These are phyloP conservation scores for Blastomyces gilchristii DNA, from an alignment of 2,329 filamentous ascomycete species.

Conservation along the genomic window DNA sequence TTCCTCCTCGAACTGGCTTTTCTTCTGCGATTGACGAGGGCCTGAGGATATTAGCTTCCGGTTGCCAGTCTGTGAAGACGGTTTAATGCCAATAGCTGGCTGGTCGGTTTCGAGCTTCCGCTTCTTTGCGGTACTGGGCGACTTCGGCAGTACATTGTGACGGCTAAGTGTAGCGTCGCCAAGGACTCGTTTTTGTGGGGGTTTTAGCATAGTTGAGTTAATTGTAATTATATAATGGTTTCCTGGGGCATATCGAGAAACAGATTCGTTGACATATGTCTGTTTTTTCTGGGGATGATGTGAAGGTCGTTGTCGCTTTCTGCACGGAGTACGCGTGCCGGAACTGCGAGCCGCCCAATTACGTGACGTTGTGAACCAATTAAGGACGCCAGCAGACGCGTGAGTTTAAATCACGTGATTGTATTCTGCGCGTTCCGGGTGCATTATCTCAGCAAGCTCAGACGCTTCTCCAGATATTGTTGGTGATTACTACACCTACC, in stretches of 20 bases:
- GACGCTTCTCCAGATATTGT: too few species aligned
- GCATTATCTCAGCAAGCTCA: too few species aligned
- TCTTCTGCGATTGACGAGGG: slow-evolving; percentile 56
- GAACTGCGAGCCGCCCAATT: slow-evolving; percentile 1
- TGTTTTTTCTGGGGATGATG: neutral
- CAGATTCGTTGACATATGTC: neutral
- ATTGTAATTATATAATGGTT: slow-evolving; percentile 22
- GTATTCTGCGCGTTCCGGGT: neutral
- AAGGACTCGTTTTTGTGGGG: slow-evolving; percentile 63
- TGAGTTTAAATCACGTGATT: neutral
- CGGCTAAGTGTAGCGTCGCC: slow-evolving; percentile 56
- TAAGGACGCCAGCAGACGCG: slow-evolving; percentile 7
- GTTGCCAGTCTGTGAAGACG: slow-evolving; percentile 49
- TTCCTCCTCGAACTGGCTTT: slow-evolving; percentile 87
- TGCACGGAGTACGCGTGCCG: neutral
- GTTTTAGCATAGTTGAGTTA: slow-evolving; percentile 30
- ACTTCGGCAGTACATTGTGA: slow-evolving; percentile 48
- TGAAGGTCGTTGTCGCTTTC: neutral
- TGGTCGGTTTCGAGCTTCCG: slow-evolving; percentile 57
- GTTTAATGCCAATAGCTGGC: slow-evolving; percentile 47
- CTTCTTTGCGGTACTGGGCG: slow-evolving; percentile 59
- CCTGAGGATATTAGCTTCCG: slow-evolving; percentile 41
- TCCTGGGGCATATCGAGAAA: slow-evolving; percentile 7
- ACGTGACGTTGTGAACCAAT: slow-evolving; percentile 6
- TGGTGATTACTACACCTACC: too few species aligned